Evolutionary conservation across 768 basidiomycete species (phyloP).

Genomic region (Boletus subcaerulescens): DNA sequence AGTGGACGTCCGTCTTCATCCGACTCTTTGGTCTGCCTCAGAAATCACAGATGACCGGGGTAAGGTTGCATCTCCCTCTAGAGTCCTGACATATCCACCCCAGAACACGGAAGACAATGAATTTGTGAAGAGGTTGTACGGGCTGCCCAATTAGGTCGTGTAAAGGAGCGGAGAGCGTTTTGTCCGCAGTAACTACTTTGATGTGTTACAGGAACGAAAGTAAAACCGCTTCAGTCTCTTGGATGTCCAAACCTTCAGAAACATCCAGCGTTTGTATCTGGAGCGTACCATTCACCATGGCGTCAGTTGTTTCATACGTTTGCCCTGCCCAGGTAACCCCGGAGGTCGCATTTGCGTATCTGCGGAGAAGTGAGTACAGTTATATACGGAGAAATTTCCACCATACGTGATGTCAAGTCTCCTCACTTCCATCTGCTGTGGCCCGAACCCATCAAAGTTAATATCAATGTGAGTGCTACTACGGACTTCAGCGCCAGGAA

Average conservation of each 20-base stretch:
- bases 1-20: no score
- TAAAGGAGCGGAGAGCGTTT: background rate
- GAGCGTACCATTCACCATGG: conserved; percentile 37
- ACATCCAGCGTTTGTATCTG: conserved; percentile 31
- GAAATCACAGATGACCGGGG: no score
- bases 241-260: conserved; percentile 41
- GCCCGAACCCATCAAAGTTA: conserved; percentile 30
- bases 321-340: conserved; percentile 58
- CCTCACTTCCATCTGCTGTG: conserved; percentile 41
- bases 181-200: no score
- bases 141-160: background rate
- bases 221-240: conserved; percentile 47
- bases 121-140: conserved; percentile 45
- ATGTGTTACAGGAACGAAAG: conserved; percentile 14
- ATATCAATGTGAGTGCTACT: conserved; percentile 43
- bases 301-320: conserved; percentile 52
- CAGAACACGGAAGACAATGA: conserved; percentile 69
- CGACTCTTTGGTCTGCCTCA: no score
- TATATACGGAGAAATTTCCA: background rate
- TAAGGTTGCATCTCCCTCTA: no score
- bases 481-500: conserved; percentile 35
- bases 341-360: conserved; percentile 47
- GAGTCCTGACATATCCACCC: background rate
- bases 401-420: conserved; percentile 44
- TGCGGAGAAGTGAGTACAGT: conserved; percentile 14